These are phyloP conservation scores for Ilyonectria robusta DNA, from an alignment of 2,329 filamentous ascomycete genomes.

Conservation along the genomic window DNA sequence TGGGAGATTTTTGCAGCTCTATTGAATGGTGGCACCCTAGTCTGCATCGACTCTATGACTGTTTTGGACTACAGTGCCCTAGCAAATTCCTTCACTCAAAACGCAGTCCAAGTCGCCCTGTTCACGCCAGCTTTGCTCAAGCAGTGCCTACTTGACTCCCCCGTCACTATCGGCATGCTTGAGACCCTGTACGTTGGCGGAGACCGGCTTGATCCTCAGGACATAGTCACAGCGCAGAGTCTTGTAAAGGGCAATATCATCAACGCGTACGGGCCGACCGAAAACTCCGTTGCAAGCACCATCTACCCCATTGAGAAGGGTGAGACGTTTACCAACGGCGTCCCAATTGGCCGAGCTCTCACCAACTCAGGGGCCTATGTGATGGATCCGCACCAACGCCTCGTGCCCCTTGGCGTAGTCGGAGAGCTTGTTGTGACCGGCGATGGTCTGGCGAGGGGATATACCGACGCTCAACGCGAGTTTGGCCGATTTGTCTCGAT, in stretches of 20 bases:
- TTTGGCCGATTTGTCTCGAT: conserved; percentile 4
- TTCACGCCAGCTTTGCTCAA: conserved; percentile 41
- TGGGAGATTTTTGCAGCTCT: conserved; percentile 24
- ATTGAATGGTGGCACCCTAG: conserved; percentile 25
- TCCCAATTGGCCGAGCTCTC: conserved; percentile 40
- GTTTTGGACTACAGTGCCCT: conserved; percentile 22
- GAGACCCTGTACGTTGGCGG: conserved; percentile 34
- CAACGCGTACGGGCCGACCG: conserved; percentile 39
- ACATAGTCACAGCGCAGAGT: conserved; percentile 9
- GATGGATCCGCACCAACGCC: conserved; percentile 42
- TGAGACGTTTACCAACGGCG: conserved; percentile 29
- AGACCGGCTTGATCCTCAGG: conserved; percentile 36
- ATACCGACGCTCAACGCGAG: background rate
- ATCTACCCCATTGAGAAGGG: conserved; percentile 9
- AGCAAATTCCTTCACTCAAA: background rate
- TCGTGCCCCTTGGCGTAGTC: conserved; percentile 45
- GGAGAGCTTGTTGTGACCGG: conserved; percentile 49
- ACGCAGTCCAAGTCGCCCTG: background rate
- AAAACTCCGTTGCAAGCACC: conserved; percentile 33
- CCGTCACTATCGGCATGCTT: conserved; percentile 15
- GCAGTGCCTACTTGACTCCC: conserved; percentile 34
- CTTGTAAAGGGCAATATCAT: conserved; percentile 16
- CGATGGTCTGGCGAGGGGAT: conserved; percentile 24
- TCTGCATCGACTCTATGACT: conserved; percentile 34
- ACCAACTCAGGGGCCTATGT: conserved; percentile 42